Evolutionary conservation across 768 basidiomycete genomes (phyloP).

Genomic region (Mycena galopus): DNA sequence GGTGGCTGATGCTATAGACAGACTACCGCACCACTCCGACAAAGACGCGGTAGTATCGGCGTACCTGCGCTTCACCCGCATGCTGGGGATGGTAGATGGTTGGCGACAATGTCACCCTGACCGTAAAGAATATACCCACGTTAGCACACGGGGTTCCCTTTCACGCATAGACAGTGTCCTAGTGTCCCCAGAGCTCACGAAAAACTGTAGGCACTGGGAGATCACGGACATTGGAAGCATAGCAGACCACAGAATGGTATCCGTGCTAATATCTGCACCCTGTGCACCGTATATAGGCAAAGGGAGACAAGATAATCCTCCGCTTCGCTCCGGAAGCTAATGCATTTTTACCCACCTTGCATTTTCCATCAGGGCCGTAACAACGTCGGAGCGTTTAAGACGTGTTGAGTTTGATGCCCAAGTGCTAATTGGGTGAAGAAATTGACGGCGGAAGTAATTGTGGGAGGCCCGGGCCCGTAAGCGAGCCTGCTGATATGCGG

Average conservation of each 20-base stretch:
- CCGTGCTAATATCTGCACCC: not conserved
- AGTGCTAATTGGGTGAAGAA: too few relatives aligned
- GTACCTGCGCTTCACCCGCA: not conserved
- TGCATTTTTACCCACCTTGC: too few relatives aligned
- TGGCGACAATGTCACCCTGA: not conserved
- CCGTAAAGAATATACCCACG: not conserved
- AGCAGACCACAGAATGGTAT: not conserved
- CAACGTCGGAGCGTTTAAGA: too few relatives aligned
- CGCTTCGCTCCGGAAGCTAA: too few relatives aligned
- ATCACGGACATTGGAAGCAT: not conserved
- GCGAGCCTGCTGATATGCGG: too few relatives aligned
- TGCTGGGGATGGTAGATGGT: not conserved
- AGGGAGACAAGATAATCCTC: too few relatives aligned
- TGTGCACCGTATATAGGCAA: not conserved
- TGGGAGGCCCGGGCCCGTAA: too few relatives aligned
- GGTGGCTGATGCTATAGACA: conserved; percentile 1
- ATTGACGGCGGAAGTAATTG: too few relatives aligned
- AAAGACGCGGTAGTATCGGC: not conserved
- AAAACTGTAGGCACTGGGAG: not conserved
- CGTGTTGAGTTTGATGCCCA: too few relatives aligned
- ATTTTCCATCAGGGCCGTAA: too few relatives aligned
- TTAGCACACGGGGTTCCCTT: not conserved
- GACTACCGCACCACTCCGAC: conserved; percentile 14
- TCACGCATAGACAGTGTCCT: not conserved
- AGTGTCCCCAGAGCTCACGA: not conserved